Percentiles rank a stretch among this genome's conserved stretches.
These are phyloP conservation scores for Diutina ranongensis DNA, from an alignment of 1,139 yeast species.

Conservation along the genomic window DNA sequence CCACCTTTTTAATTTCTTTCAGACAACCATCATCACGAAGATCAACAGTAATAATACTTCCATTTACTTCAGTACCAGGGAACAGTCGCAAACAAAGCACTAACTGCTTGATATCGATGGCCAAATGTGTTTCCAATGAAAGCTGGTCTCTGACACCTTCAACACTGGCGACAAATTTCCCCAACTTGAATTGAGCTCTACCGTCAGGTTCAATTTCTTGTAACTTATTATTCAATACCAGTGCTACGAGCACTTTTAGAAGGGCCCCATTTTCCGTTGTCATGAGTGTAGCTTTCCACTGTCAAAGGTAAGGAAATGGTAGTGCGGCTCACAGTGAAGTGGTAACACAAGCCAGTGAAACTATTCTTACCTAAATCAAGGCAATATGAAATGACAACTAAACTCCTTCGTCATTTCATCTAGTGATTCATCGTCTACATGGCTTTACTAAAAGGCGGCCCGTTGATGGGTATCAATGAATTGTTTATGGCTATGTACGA, in stretches of 20 bases:
- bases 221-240: neutral
- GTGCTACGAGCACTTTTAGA: neutral
- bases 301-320: neutral
- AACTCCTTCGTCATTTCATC: too few species aligned
- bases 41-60: neutral
- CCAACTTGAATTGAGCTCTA: neutral
- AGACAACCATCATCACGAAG: neutral
- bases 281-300: neutral
- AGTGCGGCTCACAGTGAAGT: too few species aligned
- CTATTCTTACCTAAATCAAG: too few species aligned
- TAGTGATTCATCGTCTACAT: too few species aligned
- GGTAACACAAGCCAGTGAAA: too few species aligned
- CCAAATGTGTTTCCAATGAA: neutral
- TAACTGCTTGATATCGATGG: neutral
- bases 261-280: neutral
- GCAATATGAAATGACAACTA: too few species aligned
- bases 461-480: neutral
- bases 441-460: neutral
- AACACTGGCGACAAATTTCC: neutral
- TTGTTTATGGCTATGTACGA: neutral
- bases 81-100: slow-evolving; percentile 3
- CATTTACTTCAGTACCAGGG: neutral
- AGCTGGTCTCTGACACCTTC: neutral
- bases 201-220: neutral
- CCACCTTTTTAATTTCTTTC: neutral